Evolutionary conservation across 2,329 filamentous ascomycete genomes (phyloP).

Genomic region (Madurella fahalii): DNA sequence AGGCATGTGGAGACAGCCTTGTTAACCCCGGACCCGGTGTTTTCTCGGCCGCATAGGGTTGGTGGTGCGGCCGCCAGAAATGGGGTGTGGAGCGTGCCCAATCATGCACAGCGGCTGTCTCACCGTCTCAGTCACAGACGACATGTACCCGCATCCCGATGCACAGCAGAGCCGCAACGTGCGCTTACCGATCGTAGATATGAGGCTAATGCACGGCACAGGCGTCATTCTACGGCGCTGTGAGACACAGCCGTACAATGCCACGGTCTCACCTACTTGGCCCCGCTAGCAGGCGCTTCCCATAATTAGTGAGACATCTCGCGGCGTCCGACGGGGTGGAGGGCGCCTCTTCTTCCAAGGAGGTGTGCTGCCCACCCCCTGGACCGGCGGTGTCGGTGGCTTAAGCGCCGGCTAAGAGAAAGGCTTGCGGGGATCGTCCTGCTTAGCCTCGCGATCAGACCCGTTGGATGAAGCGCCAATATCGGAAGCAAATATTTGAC

Average conservation of each 20-base stretch:
- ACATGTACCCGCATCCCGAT: not conserved
- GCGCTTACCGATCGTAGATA: not conserved
- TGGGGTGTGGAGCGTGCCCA: not conserved
- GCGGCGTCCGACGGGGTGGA: not conserved
- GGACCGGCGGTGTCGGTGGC: not conserved
- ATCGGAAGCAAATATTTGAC: conserved; percentile 1
- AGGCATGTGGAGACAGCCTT: not conserved
- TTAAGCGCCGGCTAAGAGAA: conserved; percentile 10
- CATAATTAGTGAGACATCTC: not conserved
- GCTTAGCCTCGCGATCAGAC: conserved; percentile 12
- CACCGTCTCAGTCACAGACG: not conserved
- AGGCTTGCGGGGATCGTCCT: conserved; percentile 5
- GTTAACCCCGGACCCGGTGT: not conserved
- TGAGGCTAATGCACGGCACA: not conserved
- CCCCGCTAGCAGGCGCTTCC: no score
- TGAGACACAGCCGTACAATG: not conserved
- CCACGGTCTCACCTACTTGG: no score
- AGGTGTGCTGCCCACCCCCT: no score
- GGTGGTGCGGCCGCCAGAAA: not conserved
- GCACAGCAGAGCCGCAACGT: not conserved
- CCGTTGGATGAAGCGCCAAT: conserved; percentile 7
- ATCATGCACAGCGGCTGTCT: not conserved
- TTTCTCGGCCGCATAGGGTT: not conserved
- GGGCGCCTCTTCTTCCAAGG: not conserved
- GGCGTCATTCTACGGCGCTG: not conserved